These are phyloP conservation scores for Hanseniaspora lindneri DNA, from an alignment of 805 yeast species.

Conservation along the genomic window DNA sequence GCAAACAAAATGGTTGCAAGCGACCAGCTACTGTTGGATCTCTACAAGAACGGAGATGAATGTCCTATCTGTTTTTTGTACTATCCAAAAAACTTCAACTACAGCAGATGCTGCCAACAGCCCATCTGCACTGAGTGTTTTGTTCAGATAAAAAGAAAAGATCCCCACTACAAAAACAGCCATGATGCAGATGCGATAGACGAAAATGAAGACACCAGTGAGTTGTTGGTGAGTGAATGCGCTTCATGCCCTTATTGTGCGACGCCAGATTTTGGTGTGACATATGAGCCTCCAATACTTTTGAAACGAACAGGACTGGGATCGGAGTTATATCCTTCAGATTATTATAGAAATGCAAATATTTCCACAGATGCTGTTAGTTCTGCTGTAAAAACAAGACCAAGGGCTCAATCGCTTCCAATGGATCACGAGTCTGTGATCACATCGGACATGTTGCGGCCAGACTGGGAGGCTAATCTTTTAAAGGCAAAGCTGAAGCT, in stretches of 20 bases:
- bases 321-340: constrained; percentile 33
- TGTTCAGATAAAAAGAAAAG: constrained; percentile 83
- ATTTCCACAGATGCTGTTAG: constrained; percentile 17
- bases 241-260: constrained; percentile 93
- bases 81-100: constrained; percentile 67
- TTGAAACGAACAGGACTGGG: constrained; percentile 46
- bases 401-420: constrained; percentile 46
- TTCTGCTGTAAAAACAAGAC: not conserved
- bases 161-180: constrained; percentile 57
- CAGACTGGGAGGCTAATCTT: constrained; percentile 81
- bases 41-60: constrained; percentile 62
- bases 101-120: constrained; percentile 80
- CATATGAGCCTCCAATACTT: constrained; percentile 57
- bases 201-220: constrained; percentile 35
- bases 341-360: constrained; percentile 15
- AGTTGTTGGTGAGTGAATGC: constrained; percentile 67
- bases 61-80: constrained; percentile 91
- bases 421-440: constrained; percentile 59
- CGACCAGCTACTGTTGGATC: constrained; percentile 37
- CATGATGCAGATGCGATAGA: constrained; percentile 24
- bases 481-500: constrained; percentile 59
- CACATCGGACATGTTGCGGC: constrained; percentile 72
- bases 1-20: constrained; percentile 26
- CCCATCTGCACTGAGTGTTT: constrained; percentile 94
- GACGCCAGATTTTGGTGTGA: constrained; percentile 70